Evolutionary conservation across 257 asterid species (phyloP), one percentile per base, ranked within the genome.

Genomic region (Jacaranda mimosifolia): DNA sequence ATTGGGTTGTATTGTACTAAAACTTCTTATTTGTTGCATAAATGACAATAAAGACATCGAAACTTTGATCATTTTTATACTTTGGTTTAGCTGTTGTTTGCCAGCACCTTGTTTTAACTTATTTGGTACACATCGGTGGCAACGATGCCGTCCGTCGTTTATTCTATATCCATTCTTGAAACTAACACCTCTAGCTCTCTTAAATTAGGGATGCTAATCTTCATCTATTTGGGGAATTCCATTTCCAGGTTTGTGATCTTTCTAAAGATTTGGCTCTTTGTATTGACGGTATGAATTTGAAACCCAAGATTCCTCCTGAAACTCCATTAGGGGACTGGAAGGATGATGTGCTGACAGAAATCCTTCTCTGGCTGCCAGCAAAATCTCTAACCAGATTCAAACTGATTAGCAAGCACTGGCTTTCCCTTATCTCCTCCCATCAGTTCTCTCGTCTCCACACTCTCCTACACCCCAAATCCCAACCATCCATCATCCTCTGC

Each of bases 311-410:
- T n/a, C n/a, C n/a, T n/a, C n/a, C n/a, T n/a, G n/a, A n/a, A n/a
- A n/a, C n/a, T n/a, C n/a, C n/a, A n/a, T n/a, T n/a, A n/a, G n/a
- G n/a, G n/a, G n/a, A n/a, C n/a, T n/a, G n/a, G n/a, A 79, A 45
- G 42, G 71, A 65, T 7, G 75, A 72, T 36, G 19, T 58, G 7
- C 2, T 58, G 76, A 52, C 46, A 11, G 74, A 68, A 53, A 74
- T 80, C 39, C 62, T 69, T 12, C 69, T 80, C 15, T 7, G 38
- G 32, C 26, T 75, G n/a, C 84, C 78, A 4, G 70, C 78, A 45
- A 74, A 55, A 75, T 70, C 69, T 13, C 73, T 70, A 9, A 69
- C 32, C 53, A 53, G 78, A 75, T 80, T 80, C 74, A 55, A 46
- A 63, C 43, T 9, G 19, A 81, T 80, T 11, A 21, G 77, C 77